These are phyloP conservation scores for Ophiostoma pallidulum DNA, from an alignment of 2,329 filamentous ascomycete genomes.

Conservation along the genomic window DNA sequence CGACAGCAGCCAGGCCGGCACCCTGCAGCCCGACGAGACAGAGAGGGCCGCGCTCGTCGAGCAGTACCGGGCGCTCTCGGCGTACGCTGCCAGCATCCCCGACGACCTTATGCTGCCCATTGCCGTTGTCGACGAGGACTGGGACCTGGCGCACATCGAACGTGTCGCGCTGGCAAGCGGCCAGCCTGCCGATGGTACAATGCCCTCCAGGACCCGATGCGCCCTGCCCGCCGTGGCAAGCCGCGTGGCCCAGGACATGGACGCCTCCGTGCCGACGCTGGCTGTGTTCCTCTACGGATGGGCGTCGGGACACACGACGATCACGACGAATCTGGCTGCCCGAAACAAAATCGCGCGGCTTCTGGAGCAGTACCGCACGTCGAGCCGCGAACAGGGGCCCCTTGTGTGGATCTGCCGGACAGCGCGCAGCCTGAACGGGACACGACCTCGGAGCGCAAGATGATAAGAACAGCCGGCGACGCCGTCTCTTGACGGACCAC, in stretches of 20 bases:
- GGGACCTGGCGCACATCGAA: constrained; percentile 27
- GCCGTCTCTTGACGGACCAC: too few species aligned
- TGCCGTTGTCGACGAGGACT: constrained; percentile 39
- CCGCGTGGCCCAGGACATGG: constrained; percentile 22
- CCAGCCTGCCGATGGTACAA: too few species aligned
- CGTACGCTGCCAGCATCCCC: constrained; percentile 27
- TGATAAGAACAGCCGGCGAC: too few species aligned
- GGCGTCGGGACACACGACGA: constrained; percentile 51
- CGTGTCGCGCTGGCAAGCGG: too few species aligned
- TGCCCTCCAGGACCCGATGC: too few species aligned
- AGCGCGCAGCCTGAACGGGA: constrained; percentile 16
- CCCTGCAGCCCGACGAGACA: background rate
- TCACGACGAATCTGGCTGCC: constrained; percentile 62
- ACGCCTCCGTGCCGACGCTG: constrained; percentile 39
- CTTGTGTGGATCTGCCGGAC: constrained; percentile 13
- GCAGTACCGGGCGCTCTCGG: constrained; percentile 28
- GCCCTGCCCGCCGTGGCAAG: constrained; percentile 37
- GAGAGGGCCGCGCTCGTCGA: constrained; percentile 18
- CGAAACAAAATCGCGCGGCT: constrained; percentile 46
- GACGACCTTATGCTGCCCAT: constrained; percentile 45
- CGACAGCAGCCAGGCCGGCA: background rate
- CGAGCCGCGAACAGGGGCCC: constrained; percentile 10
- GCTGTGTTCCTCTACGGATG: constrained; percentile 67
- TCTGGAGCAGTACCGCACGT: constrained; percentile 12
- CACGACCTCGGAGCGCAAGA: too few species aligned